These are phyloP conservation scores for Larix kaempferi DNA, from an alignment of 75 land plant genomes.

Conservation along the genomic window DNA sequence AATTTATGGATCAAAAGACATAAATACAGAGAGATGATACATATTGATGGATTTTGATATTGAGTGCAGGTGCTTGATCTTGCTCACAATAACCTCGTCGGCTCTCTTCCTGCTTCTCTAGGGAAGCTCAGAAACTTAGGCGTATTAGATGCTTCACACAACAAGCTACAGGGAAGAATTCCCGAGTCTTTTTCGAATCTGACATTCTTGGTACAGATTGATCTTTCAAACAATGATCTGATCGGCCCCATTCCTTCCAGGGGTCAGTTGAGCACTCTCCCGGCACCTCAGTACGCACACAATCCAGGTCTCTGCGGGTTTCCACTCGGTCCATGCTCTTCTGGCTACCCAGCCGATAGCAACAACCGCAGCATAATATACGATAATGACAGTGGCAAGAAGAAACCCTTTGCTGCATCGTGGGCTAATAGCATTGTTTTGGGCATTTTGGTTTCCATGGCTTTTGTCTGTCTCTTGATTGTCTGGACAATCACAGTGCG, in stretches of 20 bases:
- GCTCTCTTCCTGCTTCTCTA: conserved; percentile 61
- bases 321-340: conserved; percentile 54
- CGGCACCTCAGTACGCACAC: conserved; percentile 64
- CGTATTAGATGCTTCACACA: conserved; percentile 75
- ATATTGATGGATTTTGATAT: too few species aligned
- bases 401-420: conserved; percentile 16
- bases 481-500: conserved; percentile 64
- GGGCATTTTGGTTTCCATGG: conserved; percentile 54
- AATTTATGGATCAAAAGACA: too few species aligned
- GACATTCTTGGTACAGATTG: conserved; percentile 73
- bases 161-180: conserved; percentile 58
- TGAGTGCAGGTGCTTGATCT: conserved; percentile 48
- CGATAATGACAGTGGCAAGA: neutral
- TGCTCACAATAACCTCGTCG: conserved; percentile 61
- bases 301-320: conserved; percentile 82
- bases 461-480: conserved; percentile 45
- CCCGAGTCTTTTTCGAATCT: conserved; percentile 71
- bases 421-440: conserved; percentile 69
- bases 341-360: neutral
- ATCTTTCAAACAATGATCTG: conserved; percentile 64
- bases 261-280: conserved; percentile 80
- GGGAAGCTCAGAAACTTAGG: conserved; percentile 63
- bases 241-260: conserved; percentile 66
- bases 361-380: neutral
- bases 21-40: too few species aligned